phyloP scores from a whole-genome alignment of 768 basidiomycete genomes.

The Mycena latifolia region DNA sequence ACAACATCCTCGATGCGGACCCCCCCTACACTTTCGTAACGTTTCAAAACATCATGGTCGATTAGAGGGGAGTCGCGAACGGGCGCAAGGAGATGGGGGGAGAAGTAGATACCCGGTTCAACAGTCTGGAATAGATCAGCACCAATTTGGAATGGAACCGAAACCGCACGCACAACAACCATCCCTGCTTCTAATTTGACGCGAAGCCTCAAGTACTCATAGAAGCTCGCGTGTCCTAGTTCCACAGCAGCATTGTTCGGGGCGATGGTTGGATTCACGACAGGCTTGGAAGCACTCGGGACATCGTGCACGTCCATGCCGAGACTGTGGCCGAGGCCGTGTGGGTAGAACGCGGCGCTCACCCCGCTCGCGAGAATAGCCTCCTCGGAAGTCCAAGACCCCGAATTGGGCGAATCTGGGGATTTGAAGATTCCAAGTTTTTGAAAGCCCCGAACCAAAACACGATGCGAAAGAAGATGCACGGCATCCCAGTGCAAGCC shows the following conservation, averaged over 20 bases:
- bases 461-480: slow-evolving; percentile 86
- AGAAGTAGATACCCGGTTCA: slow-evolving; percentile 93
- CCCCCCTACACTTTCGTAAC: slow-evolving; percentile 88
- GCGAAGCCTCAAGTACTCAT: slow-evolving; percentile 84
- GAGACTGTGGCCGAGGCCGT: slow-evolving; percentile 91
- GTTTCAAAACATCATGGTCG: slow-evolving; percentile 73
- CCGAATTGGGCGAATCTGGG: slow-evolving; percentile 59
- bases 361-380: slow-evolving; percentile 83
- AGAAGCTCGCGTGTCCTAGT: slow-evolving; percentile 73
- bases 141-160: slow-evolving; percentile 1
- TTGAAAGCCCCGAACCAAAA: slow-evolving; percentile 87
- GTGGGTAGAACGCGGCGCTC: slow-evolving; percentile 92
- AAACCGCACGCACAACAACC: slow-evolving; percentile 79
- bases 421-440: slow-evolving; percentile 86
- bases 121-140: slow-evolving; percentile 69
- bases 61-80: slow-evolving; percentile 75
- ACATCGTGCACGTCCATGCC: slow-evolving; percentile 97
- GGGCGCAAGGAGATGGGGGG: slow-evolving; percentile 78
- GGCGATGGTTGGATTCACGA: slow-evolving; percentile 62
- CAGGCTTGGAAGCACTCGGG: slow-evolving; percentile 84
- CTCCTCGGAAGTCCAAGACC: slow-evolving; percentile 71
- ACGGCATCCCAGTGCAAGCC: slow-evolving; percentile 93
- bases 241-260: slow-evolving; percentile 40
- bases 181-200: slow-evolving; percentile 81
- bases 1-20: slow-evolving; percentile 96